Percentiles rank a stretch among this genome's conserved stretches.
Evolutionary conservation across 2,329 filamentous ascomycete species (phyloP).

Genomic region (Cladosporium sp.): DNA sequence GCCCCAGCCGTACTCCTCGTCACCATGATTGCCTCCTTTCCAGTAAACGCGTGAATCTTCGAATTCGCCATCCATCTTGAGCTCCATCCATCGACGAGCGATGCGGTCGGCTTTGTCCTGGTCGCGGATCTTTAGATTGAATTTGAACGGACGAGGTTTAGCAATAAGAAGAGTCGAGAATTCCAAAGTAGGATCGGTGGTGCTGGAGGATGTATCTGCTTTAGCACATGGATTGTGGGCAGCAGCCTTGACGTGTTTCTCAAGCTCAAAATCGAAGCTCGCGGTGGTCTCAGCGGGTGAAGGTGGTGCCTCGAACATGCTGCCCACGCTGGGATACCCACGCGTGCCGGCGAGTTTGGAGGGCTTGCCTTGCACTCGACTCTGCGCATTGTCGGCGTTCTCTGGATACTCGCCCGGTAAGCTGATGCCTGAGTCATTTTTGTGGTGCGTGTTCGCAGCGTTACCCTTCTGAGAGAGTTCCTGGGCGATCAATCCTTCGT

Average conservation of each 20-base stretch:
- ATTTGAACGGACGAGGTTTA: conserved; percentile 43
- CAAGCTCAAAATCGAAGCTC: neutral
- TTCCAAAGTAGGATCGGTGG: conserved; percentile 39
- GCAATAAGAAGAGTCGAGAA: conserved; percentile 43
- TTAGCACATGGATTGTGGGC: neutral
- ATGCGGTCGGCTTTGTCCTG: conserved; percentile 30
- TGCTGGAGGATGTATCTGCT: neutral
- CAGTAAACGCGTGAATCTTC: conserved; percentile 35
- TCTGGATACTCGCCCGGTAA: conserved; percentile 1
- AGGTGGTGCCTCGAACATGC: neutral
- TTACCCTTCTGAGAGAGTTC: neutral
- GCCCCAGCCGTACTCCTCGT: conserved; percentile 23
- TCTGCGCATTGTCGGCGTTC: neutral
- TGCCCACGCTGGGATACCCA: neutral
- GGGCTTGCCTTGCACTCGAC: conserved; percentile 4
- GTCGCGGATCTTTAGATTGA: conserved; percentile 35
- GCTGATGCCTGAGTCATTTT: conserved; percentile 19
- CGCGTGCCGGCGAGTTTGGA: conserved; percentile 1
- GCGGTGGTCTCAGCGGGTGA: neutral
- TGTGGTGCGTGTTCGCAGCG: neutral
- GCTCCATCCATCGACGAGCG: conserved; percentile 33
- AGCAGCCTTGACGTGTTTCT: neutral
- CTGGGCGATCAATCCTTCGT: conserved; percentile 3
- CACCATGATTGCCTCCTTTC: conserved; percentile 26
- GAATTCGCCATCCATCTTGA: conserved; percentile 37